These are phyloP conservation scores for Dendrocalamus latiflorus DNA, from an alignment of 202 grass and related monocot genomes.

Conservation along the genomic window DNA sequence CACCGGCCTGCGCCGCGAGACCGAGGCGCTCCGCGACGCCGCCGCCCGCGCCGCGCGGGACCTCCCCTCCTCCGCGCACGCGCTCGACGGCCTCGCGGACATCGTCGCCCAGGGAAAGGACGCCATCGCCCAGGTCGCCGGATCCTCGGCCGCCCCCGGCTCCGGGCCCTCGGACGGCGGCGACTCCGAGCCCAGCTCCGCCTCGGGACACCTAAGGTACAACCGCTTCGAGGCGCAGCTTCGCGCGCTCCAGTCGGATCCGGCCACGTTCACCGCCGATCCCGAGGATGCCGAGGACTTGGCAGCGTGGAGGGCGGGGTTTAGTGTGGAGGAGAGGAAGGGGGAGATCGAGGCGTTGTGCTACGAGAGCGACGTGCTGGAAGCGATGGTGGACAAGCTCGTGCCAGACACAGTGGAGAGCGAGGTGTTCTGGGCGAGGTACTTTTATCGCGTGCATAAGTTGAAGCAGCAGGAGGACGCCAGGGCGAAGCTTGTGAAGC, in stretches of 20 bases:
- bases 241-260: constrained; percentile 67
- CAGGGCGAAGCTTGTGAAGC: constrained; percentile 72
- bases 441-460: constrained; percentile 73
- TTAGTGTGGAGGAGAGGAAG: constrained; percentile 55
- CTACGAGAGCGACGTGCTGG: constrained; percentile 53
- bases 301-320: constrained; percentile 57
- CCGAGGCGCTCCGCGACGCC: constrained; percentile 53
- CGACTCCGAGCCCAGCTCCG: constrained; percentile 37
- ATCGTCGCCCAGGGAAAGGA: constrained; percentile 90
- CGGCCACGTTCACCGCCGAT: constrained; percentile 61
- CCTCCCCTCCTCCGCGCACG: constrained; percentile 41
- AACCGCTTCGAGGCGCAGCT: constrained; percentile 74
- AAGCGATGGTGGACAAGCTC: constrained; percentile 55
- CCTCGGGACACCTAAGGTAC: constrained; percentile 39
- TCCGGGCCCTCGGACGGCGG: neutral
- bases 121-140: constrained; percentile 41
- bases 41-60: constrained; percentile 44
- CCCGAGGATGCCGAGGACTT: constrained; percentile 73
- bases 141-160: neutral
- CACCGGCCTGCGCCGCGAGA: constrained; percentile 78
- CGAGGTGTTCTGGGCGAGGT: constrained; percentile 72
- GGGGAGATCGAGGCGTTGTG: constrained; percentile 74
- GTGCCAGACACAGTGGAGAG: constrained; percentile 59
- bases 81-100: constrained; percentile 53
- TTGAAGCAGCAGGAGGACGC: constrained; percentile 79